phyloP scores from a whole-genome alignment of 108 stramenopile species.

The Poteriospumella lacustris region DNA sequence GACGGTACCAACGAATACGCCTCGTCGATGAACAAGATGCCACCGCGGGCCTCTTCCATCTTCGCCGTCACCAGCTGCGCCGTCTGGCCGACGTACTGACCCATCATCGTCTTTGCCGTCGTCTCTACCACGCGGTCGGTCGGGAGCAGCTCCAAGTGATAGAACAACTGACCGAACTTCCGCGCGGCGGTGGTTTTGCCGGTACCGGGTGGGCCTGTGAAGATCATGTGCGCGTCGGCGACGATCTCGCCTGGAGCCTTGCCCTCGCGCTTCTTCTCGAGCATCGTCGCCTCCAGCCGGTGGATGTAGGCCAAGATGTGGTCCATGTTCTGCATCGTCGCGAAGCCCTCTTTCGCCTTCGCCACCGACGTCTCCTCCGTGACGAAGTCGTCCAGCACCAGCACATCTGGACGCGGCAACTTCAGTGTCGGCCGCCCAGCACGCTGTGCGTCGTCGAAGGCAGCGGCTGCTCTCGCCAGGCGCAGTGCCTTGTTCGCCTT shows the following conservation, averaged over 20 bases:
- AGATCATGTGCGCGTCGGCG: no score
- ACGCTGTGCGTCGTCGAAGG: no score
- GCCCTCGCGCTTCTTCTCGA: no score
- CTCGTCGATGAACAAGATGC: constrained; percentile 48
- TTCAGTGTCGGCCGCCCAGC: no score
- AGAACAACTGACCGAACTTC: constrained; percentile 35
- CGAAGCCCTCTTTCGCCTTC: no score
- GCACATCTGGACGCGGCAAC: no score
- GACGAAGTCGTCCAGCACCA: no score
- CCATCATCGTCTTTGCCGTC: constrained; percentile 33
- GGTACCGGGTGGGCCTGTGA: constrained; percentile 40
- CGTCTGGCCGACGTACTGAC: constrained; percentile 36
- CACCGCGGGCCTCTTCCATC: constrained; percentile 21
- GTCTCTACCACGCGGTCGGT: constrained; percentile 32
- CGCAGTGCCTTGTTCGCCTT: constrained; percentile 40
- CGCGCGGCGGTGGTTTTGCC: constrained; percentile 47
- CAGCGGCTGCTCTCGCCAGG: neutral
- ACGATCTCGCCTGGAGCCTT: no score
- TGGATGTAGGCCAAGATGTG: no score
- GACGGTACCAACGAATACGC: constrained; percentile 14
- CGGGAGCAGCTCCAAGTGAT: constrained; percentile 30
- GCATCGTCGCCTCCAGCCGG: no score
- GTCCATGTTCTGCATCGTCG: no score
- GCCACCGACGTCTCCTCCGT: no score
- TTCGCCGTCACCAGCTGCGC: constrained; percentile 30